Evolutionary conservation across 495 filamentous ascomycete species (phyloP).

Genomic region (Tuber brumale): DNA sequence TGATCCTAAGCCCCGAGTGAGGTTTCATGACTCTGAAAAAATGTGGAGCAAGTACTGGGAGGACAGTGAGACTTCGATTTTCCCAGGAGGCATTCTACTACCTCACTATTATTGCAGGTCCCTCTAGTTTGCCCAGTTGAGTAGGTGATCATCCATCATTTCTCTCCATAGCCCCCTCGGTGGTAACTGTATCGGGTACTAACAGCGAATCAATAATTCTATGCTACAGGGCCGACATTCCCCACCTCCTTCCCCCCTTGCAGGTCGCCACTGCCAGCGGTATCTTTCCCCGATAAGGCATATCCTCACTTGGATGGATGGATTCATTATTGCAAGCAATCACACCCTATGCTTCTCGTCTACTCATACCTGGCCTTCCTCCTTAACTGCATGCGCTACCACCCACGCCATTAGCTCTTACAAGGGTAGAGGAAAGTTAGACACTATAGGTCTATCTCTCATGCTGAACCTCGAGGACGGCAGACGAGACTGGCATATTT

Average conservation of each 20-base stretch:
- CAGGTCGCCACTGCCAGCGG: not conserved
- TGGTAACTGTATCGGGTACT: not conserved
- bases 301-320: not conserved
- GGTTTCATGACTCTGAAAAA: constrained; percentile 22
- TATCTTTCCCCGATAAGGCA: not conserved
- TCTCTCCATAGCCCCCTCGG: not conserved
- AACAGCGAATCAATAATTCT: not conserved
- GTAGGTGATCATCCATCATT: not conserved
- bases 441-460: not conserved
- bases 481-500: not conserved
- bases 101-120: not conserved
- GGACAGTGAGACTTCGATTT: not conserved
- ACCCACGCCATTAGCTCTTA: not conserved
- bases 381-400: not conserved
- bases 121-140: not conserved
- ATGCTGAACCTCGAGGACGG: not conserved
- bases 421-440: not conserved
- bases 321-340: not conserved
- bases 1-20: constrained; percentile 22
- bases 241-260: not conserved
- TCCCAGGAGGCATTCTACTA: not conserved
- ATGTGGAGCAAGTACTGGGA: not conserved
- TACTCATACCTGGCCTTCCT: not conserved
- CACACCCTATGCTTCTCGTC: not conserved
- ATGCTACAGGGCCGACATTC: not conserved